phyloP scores from a whole-genome alignment of 2,329 filamentous ascomycete species.

The Zalaria obscura region DNA sequence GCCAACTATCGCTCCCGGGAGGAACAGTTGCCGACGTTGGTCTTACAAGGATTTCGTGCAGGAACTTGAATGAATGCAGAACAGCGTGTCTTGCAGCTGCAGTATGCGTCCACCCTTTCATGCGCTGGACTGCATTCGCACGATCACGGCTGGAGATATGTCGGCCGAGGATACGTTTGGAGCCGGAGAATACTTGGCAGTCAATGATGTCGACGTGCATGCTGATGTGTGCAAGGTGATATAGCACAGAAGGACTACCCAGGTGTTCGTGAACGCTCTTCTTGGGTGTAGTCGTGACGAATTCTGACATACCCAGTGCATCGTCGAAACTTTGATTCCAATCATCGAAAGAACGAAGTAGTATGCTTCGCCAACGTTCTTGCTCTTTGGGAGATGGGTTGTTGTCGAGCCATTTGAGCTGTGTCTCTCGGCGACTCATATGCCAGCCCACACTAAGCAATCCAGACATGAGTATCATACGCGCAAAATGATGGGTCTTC shows the following conservation, averaged over 20 bases:
- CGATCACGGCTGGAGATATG: conserved; percentile 73
- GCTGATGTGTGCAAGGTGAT: conserved; percentile 87
- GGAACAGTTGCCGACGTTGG: conserved; percentile 22
- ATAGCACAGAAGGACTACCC: conserved; percentile 71
- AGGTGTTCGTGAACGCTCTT: conserved; percentile 46
- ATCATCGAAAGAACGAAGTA: conserved; percentile 76
- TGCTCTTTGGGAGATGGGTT: conserved; percentile 66
- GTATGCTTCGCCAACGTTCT: conserved; percentile 74
- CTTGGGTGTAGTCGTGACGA: conserved; percentile 15
- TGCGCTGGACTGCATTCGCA: conserved; percentile 61
- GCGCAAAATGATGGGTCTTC: conserved; percentile 77
- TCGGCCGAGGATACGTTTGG: conserved; percentile 67
- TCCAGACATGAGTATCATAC: conserved; percentile 82
- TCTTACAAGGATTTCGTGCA: conserved; percentile 61
- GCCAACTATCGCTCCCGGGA: not conserved
- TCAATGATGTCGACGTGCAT: conserved; percentile 93
- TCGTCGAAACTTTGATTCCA: conserved; percentile 87
- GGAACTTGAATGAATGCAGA: conserved; percentile 77
- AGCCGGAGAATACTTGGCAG: conserved; percentile 83
- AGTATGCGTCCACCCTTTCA: conserved; percentile 77
- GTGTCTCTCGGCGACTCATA: conserved; percentile 86
- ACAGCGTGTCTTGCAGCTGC: conserved; percentile 76
- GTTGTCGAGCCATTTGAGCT: conserved; percentile 74
- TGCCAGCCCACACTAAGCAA: conserved; percentile 88
- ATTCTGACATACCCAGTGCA: conserved; percentile 43